Evolutionary conservation across 208 protist species (phyloP).

Genomic region (Tritrichomonas musculus): DNA sequence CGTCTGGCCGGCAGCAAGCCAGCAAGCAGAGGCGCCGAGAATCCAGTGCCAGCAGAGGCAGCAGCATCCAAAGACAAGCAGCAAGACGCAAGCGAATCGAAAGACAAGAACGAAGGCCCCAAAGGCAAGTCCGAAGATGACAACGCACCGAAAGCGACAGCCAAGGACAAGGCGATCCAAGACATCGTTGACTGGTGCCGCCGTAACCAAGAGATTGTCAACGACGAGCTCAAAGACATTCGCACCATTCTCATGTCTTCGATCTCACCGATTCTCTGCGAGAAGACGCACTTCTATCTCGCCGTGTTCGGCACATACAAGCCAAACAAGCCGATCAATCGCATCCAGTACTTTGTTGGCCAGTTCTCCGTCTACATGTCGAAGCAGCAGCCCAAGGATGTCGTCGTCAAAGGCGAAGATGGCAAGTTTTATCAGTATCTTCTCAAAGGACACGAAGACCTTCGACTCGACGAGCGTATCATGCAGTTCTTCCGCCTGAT

Average conservation of each 20-base stretch:
- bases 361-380: constrained; percentile 1
- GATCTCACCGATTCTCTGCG: background rate
- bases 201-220: background rate
- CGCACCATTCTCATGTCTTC: background rate
- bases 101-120: too few relatives aligned
- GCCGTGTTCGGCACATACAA: background rate
- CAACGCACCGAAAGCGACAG: too few relatives aligned
- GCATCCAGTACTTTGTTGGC: background rate
- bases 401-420: background rate
- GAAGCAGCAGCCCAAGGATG: constrained; percentile 7
- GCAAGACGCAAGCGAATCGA: too few relatives aligned
- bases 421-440: constrained; percentile 32
- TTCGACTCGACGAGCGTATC: background rate
- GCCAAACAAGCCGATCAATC: background rate
- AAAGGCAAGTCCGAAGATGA: too few relatives aligned
- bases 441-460: constrained; percentile 26
- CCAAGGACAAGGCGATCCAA: background rate
- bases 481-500: constrained; percentile 33
- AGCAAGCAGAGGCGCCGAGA: too few relatives aligned
- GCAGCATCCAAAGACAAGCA: too few relatives aligned
- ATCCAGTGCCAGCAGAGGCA: too few relatives aligned
- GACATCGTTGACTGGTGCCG: background rate
- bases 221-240: background rate
- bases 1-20: too few relatives aligned
- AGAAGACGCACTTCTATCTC: background rate